Conservation (phyloP, 768 basidiomycete species). For the Basidioascus undulatus region DNA sequence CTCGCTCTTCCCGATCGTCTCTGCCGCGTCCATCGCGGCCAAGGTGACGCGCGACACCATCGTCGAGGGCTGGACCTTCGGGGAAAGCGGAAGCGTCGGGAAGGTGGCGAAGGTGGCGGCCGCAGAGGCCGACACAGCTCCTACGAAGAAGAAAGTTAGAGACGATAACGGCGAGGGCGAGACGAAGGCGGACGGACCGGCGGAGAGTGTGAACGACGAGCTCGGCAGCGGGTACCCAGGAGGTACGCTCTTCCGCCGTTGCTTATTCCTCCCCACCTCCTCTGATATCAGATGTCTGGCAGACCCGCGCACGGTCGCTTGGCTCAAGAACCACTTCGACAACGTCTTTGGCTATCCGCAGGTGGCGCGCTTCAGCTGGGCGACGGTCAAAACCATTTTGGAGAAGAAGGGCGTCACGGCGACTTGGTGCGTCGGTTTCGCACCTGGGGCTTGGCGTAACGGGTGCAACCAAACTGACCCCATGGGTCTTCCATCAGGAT, state of each 20-base stretch:
- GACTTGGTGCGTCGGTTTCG: slow-evolving; percentile 36
- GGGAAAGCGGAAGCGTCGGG: slow-evolving; percentile 1
- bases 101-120: slow-evolving; percentile 25
- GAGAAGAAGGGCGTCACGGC: slow-evolving; percentile 56
- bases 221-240: slow-evolving; percentile 81
- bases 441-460: not conserved
- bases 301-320: slow-evolving; percentile 84
- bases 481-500: not conserved
- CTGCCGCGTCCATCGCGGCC: slow-evolving; percentile 90
- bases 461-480: not conserved
- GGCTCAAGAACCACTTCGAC: slow-evolving; percentile 51
- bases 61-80: slow-evolving; percentile 61
- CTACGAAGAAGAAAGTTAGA: slow-evolving; percentile 3
- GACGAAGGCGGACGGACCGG: slow-evolving; percentile 1
- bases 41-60: slow-evolving; percentile 88
- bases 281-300: not conserved
- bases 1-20: slow-evolving; percentile 85
- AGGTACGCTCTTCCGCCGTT: slow-evolving; percentile 23
- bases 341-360: slow-evolving; percentile 81
- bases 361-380: slow-evolving; percentile 83
- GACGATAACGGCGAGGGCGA: slow-evolving; percentile 12
- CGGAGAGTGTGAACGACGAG: slow-evolving; percentile 1
- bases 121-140: not conserved
- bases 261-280: not conserved
- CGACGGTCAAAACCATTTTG: slow-evolving; percentile 61